These are phyloP conservation scores for Metschnikowia baotianmanensis DNA, from an alignment of 805 yeast genomes.

Conservation along the genomic window DNA sequence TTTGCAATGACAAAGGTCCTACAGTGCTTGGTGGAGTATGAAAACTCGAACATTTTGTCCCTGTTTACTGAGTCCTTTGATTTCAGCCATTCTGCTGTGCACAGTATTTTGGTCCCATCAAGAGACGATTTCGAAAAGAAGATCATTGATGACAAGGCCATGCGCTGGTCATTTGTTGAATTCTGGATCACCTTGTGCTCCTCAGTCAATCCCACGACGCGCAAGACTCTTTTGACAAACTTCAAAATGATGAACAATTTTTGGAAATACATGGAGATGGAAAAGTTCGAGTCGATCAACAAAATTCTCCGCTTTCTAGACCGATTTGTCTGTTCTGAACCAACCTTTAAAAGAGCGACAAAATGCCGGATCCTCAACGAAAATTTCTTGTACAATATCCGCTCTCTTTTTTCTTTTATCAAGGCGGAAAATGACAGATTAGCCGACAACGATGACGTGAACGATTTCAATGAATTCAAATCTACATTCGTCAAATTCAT, in stretches of 20 bases:
- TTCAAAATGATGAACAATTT: conserved; percentile 59
- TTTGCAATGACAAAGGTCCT: conserved; percentile 62
- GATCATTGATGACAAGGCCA: conserved; percentile 33
- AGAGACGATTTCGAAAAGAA: conserved; percentile 41
- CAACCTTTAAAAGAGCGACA: conserved; percentile 58
- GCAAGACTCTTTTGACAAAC: conserved; percentile 64
- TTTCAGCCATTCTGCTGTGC: conserved; percentile 56
- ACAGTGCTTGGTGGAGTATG: conserved; percentile 47
- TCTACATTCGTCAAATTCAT: conserved; percentile 45
- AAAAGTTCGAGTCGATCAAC: conserved; percentile 25
- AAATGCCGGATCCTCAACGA: conserved; percentile 80
- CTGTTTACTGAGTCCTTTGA: conserved; percentile 68
- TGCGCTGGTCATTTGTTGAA: conserved; percentile 57
- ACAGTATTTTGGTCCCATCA: conserved; percentile 54
- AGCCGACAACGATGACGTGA: conserved; percentile 18
- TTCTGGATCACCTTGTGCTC: conserved; percentile 59
- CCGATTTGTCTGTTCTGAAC: conserved; percentile 54
- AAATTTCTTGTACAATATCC: conserved; percentile 59
- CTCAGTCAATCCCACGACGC: conserved; percentile 45
- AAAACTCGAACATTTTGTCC: conserved; percentile 49
- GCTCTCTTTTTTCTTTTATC: conserved; percentile 39
- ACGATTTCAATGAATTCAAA: conserved; percentile 36
- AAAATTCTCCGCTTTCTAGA: conserved; percentile 48
- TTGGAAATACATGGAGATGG: conserved; percentile 54
- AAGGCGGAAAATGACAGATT: conserved; percentile 14